Evolutionary conservation across 352 stramenopile species (phyloP), one percentile per base, ranked within the genome.

Genomic region (Phytophthora cactorum): DNA sequence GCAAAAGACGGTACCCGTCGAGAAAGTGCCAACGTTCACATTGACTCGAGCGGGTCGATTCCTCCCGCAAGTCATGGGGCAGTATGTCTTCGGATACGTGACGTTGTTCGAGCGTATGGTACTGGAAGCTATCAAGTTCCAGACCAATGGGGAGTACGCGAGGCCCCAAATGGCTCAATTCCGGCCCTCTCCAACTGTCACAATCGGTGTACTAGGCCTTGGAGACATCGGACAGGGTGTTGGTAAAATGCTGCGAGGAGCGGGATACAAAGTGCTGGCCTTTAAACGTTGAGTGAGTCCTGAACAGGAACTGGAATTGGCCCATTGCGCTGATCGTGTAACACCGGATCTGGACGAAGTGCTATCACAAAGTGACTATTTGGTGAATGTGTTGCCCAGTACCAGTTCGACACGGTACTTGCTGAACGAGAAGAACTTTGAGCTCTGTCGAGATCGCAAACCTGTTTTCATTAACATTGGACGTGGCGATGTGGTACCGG

Each of bases 351-450:
- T 91, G 10, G 31, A 82, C 41, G 63, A 82, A 14, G 73, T 89
- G 38, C 67, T 91, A 15, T 34, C 60, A 2, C 36, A 73, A 36
- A 75, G 73, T 31, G 91, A 97, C 72, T 93, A 93, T 55, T 49
- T 97, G 29, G 81, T 97, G 27, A 94, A 84, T 55, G 83, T 96
- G 14, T 62, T 97, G 39, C 89, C 91, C 9, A 94, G 85, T 55
- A 97, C 91, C 17, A 50, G 41, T 1, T 73, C 75, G n/a, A 97
- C 91, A 44, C 66, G 72, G 34, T 77, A 86, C 56, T 56, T 96
- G 29, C 65, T 97, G 31, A 81, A 61, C 11, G 72, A 80, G 10
- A 54, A 68, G 22, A 74, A 78, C 27, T 63, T 97, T 2, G 29
- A 66, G 17, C 51, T 70, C 14, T 91, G 84, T 29, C 46, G 58